phyloP scores from a whole-genome alignment of 176 grass and related monocot genomes.

The Lolium perenne region DNA sequence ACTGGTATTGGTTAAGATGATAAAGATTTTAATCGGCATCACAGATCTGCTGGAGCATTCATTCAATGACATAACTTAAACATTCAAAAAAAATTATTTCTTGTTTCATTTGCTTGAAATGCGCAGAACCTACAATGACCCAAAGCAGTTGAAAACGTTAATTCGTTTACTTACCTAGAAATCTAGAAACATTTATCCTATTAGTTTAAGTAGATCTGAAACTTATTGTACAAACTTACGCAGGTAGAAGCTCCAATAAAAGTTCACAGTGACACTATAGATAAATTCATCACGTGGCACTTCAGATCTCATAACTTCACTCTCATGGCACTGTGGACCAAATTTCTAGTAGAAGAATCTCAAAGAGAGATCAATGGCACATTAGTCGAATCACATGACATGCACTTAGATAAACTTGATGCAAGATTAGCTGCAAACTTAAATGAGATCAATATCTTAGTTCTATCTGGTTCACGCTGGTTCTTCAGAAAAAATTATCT shows the following conservation, averaged over 20 bases:
- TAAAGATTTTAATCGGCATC: not conserved
- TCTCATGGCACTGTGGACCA: conserved; percentile 69
- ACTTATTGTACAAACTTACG: conserved; percentile 32
- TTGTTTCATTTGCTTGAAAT: not conserved
- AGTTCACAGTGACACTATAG: conserved; percentile 43
- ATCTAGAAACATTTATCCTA: not conserved
- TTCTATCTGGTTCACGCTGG: conserved; percentile 66
- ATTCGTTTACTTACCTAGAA: not conserved
- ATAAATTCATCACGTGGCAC: conserved; percentile 60
- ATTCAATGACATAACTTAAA: conserved; percentile 19
- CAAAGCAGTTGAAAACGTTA: not conserved
- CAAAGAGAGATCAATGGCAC: conserved; percentile 67
- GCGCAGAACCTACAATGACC: not conserved
- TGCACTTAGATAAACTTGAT: conserved; percentile 77
- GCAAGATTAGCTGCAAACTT: conserved; percentile 56
- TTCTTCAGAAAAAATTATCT: conserved; percentile 72
- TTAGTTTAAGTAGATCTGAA: conserved; percentile 20
- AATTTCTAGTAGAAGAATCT: conserved; percentile 64
- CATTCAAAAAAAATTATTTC: not conserved
- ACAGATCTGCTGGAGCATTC: not conserved
- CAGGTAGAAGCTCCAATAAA: conserved; percentile 59
- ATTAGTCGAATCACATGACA: conserved; percentile 45
- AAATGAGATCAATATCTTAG: conserved; percentile 52
- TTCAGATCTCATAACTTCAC: conserved; percentile 67
- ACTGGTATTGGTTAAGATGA: not conserved